Evolutionary conservation across 1,284 basidiomycete species (phyloP).

Genomic region (Trametes sp.): DNA sequence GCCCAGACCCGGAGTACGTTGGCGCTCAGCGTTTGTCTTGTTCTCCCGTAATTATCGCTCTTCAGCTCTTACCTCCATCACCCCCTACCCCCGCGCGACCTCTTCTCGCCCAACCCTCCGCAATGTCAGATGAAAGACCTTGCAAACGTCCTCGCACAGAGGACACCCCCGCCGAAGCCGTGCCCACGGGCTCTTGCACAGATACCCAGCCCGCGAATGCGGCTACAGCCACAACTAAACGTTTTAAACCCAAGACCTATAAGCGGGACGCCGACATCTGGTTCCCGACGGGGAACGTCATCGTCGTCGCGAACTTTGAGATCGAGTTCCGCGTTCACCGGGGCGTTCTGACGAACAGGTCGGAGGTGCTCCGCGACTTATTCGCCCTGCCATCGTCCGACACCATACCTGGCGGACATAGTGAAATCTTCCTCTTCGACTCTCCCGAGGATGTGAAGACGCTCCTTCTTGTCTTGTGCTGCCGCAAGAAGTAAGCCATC

Average conservation of each 20-base stretch:
- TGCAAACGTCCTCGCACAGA: constrained; percentile 1
- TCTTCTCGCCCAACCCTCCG: not conserved
- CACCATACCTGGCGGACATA: too few relatives aligned
- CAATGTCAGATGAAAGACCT: constrained; percentile 4
- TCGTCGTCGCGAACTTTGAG: constrained; percentile 13
- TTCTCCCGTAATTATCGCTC: not conserved
- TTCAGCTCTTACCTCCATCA: not conserved
- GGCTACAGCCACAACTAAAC: too few relatives aligned
- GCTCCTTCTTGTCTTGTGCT: constrained; percentile 23
- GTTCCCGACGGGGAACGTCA: constrained; percentile 20
- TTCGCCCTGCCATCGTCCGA: constrained; percentile 23
- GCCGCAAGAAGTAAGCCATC: constrained; percentile 16
- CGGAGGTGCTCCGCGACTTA: constrained; percentile 31
- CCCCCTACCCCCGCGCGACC: not conserved
- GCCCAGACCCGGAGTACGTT: not conserved
- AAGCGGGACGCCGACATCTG: constrained; percentile 13
- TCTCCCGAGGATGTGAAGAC: constrained; percentile 23
- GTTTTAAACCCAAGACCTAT: too few relatives aligned
- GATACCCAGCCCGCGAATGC: not conserved
- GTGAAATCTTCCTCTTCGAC: constrained; percentile 27
- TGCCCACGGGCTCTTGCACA: not conserved
- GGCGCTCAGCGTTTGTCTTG: not conserved
- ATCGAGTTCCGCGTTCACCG: constrained; percentile 26
- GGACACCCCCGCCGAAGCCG: not conserved
- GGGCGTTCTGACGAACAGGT: constrained; percentile 25